These are phyloP conservation scores for Aquilaria yunnanensis DNA, from an alignment of 345 rosid species.

Conservation along the genomic window DNA sequence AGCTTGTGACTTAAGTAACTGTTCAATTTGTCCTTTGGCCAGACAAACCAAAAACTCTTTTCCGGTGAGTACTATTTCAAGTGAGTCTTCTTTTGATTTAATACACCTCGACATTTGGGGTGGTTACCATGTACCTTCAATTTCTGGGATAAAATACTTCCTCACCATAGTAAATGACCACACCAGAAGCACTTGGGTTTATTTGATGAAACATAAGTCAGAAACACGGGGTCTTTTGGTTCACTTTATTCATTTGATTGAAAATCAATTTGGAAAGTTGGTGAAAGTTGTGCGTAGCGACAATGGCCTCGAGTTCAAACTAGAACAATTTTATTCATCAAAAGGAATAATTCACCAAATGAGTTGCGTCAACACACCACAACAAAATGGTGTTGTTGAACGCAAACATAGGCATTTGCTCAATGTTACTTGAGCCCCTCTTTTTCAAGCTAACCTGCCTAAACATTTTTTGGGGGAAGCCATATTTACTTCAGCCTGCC, in stretches of 20 bases:
- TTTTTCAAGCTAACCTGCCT: conserved; percentile 1
- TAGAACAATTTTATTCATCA: background rate
- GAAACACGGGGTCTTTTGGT: background rate
- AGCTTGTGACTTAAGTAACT: too few species aligned
- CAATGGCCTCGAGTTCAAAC: conserved; percentile 2
- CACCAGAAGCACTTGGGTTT: too few species aligned
- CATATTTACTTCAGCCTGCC: background rate
- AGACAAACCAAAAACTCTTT: background rate
- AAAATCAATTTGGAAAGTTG: background rate
- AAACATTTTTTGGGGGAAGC: background rate
- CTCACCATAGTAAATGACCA: too few species aligned
- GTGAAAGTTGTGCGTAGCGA: background rate
- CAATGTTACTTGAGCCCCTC: background rate
- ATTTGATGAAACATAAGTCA: background rate
- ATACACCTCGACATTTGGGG: background rate
- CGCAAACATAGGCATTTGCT: conserved; percentile 2
- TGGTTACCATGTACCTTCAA: too few species aligned
- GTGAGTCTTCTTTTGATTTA: background rate
- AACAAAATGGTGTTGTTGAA: conserved; percentile 8
- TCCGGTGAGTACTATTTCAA: background rate
- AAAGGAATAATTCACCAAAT: background rate
- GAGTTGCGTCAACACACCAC: background rate
- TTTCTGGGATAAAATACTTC: too few species aligned
- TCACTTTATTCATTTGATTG: background rate
- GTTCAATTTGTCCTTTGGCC: background rate